These are phyloP conservation scores for Scheffersomyces parashehatae DNA, from an alignment of 1,139 yeast species.

Conservation along the genomic window DNA sequence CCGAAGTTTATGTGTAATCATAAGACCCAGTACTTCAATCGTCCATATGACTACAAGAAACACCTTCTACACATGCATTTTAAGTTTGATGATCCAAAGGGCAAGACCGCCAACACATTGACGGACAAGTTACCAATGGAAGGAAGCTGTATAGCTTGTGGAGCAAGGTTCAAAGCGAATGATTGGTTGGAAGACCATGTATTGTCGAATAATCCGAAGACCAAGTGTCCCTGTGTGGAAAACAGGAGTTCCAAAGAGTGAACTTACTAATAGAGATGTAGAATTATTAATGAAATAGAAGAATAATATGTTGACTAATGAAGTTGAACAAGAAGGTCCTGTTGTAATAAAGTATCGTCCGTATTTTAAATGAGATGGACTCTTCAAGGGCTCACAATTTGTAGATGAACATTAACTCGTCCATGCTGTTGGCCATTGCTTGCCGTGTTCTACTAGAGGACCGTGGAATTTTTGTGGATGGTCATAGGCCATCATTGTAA, in stretches of 20 bases:
- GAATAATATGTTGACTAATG: no score
- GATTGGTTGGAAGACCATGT: conserved; percentile 48
- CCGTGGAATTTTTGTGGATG: no score
- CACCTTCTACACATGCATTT: conserved; percentile 48
- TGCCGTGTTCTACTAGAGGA: no score
- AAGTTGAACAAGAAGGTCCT: no score
- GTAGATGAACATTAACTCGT: no score
- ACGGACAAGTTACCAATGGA: conserved; percentile 43
- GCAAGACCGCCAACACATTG: conserved; percentile 42
- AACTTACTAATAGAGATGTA: no score
- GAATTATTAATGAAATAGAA: no score
- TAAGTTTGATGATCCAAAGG: conserved; percentile 45
- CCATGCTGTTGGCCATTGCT: no score
- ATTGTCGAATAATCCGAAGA: conserved; percentile 24
- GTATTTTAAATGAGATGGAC: no score
- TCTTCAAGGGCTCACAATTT: no score
- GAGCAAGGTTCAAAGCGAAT: conserved; percentile 31
- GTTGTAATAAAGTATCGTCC: no score
- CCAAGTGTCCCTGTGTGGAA: conserved; percentile 25
- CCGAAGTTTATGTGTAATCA: conserved; percentile 45
- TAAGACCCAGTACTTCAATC: conserved; percentile 45
- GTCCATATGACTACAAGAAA: conserved; percentile 52
- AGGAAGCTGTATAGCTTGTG: conserved; percentile 45
- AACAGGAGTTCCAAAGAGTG: not conserved
- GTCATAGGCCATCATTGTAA: no score